These are phyloP conservation scores for Diplodia sapinea DNA, from an alignment of 2,329 filamentous ascomycete genomes.

Conservation along the genomic window DNA sequence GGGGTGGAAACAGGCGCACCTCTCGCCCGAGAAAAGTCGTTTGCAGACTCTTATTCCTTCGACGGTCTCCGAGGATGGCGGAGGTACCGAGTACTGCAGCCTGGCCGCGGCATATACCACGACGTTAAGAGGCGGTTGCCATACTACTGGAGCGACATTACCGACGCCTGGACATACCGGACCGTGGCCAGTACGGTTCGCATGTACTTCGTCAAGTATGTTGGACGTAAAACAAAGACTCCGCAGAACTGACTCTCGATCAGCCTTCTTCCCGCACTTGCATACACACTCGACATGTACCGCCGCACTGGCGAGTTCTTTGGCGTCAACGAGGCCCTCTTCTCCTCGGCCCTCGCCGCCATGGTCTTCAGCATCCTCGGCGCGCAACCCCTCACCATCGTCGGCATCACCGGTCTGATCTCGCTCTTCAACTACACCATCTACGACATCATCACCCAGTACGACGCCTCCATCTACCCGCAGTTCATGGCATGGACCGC, in stretches of 20 bases:
- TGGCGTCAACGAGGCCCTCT: constrained; percentile 63
- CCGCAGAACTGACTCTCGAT: constrained; percentile 10
- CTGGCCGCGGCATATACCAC: constrained; percentile 60
- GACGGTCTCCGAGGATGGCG: constrained; percentile 50
- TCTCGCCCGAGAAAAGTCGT: constrained; percentile 40
- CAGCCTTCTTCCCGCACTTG: constrained; percentile 62
- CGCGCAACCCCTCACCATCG: constrained; percentile 62
- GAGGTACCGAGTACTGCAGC: constrained; percentile 50
- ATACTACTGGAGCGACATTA: constrained; percentile 63
- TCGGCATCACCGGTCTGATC: constrained; percentile 61
- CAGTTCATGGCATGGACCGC: constrained; percentile 63
- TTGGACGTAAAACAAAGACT: constrained; percentile 1
- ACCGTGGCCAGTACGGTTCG: constrained; percentile 61
- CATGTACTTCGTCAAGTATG: constrained; percentile 64
- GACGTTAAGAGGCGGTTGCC: constrained; percentile 60
- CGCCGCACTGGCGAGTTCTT: constrained; percentile 61
- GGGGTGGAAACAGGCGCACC: constrained; percentile 31
- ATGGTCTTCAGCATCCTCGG: constrained; percentile 60
- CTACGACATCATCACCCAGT: constrained; percentile 60
- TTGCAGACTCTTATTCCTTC: constrained; percentile 40
- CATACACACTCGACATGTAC: constrained; percentile 65
- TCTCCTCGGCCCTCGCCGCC: constrained; percentile 61
- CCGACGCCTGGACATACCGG: constrained; percentile 61
- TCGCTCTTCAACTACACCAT: constrained; percentile 65
- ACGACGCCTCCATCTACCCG: constrained; percentile 59